Evolutionary conservation across 805 yeast genomes (phyloP).

Genomic region (Hanseniaspora jakobsenii): DNA sequence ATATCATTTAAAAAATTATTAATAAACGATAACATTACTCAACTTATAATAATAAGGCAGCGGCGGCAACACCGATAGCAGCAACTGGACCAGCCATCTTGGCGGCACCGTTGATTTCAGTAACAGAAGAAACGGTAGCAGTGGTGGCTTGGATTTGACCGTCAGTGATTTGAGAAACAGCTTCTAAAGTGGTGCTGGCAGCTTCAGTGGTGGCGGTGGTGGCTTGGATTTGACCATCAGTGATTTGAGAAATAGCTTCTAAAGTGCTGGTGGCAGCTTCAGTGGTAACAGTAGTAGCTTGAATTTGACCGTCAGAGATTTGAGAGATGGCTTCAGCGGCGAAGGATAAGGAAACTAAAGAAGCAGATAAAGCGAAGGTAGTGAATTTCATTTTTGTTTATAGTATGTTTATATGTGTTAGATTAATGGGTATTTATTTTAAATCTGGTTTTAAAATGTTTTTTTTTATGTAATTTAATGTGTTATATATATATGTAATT

Average conservation of each 20-base stretch:
- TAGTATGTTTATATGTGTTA: background rate
- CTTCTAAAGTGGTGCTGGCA: background rate
- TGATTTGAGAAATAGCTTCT: constrained; percentile 20
- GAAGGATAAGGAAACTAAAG: constrained; percentile 43
- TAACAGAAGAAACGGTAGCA: background rate
- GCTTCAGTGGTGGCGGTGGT: constrained; percentile 16
- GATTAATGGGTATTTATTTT: too few relatives aligned
- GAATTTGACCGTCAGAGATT: constrained; percentile 31
- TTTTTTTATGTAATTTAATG: too few relatives aligned
- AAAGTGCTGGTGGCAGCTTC: constrained; percentile 22
- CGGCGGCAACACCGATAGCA: constrained; percentile 15
- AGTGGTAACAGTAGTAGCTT: constrained; percentile 39
- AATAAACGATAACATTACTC: background rate
- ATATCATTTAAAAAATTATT: too few relatives aligned
- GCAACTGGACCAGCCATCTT: constrained; percentile 14
- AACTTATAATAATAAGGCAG: constrained; percentile 15
- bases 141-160: background rate
- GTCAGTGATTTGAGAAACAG: too few relatives aligned
- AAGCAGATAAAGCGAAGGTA: constrained; percentile 46
- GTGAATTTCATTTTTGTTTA: constrained; percentile 23
- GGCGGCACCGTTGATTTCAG: constrained; percentile 15
- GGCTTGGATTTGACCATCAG: constrained; percentile 21
- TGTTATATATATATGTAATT: too few relatives aligned
- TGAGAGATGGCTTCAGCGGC: constrained; percentile 31
- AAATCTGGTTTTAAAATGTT: too few relatives aligned